A percentile compares a stretch with the other conserved stretches of the same genome.
These are phyloP conservation scores for Colletotrichum gloeosporioides DNA, from an alignment of 2,329 filamentous ascomycete genomes.

Conservation along the genomic window DNA sequence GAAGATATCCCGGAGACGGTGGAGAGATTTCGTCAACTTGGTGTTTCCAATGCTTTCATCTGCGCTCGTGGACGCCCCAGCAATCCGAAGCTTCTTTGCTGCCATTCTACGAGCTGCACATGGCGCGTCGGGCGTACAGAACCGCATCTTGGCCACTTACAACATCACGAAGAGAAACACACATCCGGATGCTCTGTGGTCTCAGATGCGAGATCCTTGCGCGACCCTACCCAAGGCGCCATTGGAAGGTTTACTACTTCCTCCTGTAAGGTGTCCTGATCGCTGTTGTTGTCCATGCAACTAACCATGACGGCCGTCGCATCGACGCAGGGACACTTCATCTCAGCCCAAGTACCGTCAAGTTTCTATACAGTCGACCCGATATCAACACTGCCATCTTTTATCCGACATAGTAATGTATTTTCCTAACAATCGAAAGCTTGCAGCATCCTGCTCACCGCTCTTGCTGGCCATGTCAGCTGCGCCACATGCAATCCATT, in stretches of 20 bases:
- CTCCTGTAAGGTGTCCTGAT: not conserved
- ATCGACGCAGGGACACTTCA: not conserved
- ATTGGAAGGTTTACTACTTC: not conserved
- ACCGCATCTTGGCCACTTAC: not conserved
- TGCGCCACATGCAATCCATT: constrained; percentile 13
- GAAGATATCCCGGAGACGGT: not conserved
- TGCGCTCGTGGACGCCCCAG: not conserved
- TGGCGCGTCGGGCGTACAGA: not conserved
- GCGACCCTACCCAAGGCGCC: not conserved
- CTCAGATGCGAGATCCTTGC: constrained; percentile 10
- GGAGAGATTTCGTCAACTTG: not conserved
- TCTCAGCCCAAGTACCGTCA: not conserved
- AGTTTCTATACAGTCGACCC: not conserved
- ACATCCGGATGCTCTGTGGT: not conserved
- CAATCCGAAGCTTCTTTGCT: not conserved
- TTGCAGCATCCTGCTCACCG: constrained; percentile 14
- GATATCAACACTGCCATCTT: not conserved
- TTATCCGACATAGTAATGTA: not conserved
- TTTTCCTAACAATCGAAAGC: not conserved
- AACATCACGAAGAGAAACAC: not conserved
- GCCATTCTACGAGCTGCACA: not conserved
- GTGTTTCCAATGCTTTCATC: not conserved
- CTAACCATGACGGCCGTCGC: not conserved
- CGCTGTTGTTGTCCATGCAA: not conserved
- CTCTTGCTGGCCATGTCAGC: constrained; percentile 10